phyloP scores from a whole-genome alignment of 2,329 filamentous ascomycete genomes.

The Lachnellula cervina region DNA sequence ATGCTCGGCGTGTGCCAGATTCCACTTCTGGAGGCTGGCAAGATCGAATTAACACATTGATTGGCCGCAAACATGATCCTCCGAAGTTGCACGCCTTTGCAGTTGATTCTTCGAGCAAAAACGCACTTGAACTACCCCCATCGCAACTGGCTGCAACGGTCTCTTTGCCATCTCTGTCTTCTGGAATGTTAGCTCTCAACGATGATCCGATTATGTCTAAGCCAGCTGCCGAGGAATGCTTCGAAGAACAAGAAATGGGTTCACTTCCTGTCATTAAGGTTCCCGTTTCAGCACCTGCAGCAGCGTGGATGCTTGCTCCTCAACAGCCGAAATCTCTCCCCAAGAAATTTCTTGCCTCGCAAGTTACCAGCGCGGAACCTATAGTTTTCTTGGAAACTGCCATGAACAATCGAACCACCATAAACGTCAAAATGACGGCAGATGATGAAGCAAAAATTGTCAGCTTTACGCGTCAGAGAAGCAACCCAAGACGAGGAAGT shows the following conservation, averaged over 20 bases:
- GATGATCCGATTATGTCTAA: slow-evolving; percentile 52
- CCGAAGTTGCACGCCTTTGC: slow-evolving; percentile 56
- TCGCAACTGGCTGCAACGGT: slow-evolving; percentile 54
- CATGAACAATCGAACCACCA: slow-evolving; percentile 34
- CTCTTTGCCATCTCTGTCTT: slow-evolving; percentile 50
- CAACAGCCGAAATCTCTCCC: slow-evolving; percentile 51
- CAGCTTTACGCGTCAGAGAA: slow-evolving; percentile 28
- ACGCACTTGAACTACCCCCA: slow-evolving; percentile 54
- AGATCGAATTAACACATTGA: slow-evolving; percentile 74
- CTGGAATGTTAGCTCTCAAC: slow-evolving; percentile 32
- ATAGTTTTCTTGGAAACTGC: slow-evolving; percentile 37
- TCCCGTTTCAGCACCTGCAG: slow-evolving; percentile 57
- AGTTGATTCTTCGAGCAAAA: slow-evolving; percentile 64
- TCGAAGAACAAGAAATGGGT: slow-evolving; percentile 76
- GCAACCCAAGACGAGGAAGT: slow-evolving; percentile 29
- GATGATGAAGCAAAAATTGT: slow-evolving; percentile 39
- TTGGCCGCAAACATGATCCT: slow-evolving; percentile 56
- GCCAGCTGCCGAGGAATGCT: slow-evolving; percentile 72
- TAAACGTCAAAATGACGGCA: slow-evolving; percentile 44
- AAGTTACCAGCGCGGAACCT: slow-evolving; percentile 43
- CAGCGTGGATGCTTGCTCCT: slow-evolving; percentile 57
- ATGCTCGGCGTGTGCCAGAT: slow-evolving; percentile 31
- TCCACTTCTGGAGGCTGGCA: slow-evolving; percentile 57
- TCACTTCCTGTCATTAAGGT: slow-evolving; percentile 67
- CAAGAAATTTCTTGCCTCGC: slow-evolving; percentile 43